phyloP scores from a whole-genome alignment of 2,329 filamentous ascomycete genomes.

The Phialemoniopsis sp. region DNA sequence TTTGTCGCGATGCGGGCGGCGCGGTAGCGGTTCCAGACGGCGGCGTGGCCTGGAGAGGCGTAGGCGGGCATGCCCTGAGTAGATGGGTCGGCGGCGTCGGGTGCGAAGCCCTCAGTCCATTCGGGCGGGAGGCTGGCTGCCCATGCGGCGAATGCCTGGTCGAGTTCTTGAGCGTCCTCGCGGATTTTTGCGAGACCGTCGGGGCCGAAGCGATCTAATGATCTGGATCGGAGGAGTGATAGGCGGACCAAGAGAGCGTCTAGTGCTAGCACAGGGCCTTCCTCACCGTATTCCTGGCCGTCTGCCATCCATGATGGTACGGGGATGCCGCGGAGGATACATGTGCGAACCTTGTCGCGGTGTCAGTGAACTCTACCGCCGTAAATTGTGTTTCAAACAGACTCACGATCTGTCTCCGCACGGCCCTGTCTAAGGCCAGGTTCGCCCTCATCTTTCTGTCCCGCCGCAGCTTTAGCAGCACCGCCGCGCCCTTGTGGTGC shows the following conservation, averaged over 20 bases:
- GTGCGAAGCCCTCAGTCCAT: too few species aligned
- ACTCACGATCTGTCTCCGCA: constrained; percentile 12
- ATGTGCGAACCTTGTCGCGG: constrained; percentile 6
- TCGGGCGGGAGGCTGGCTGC: too few species aligned
- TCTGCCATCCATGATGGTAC: constrained; percentile 8
- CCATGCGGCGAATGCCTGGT: too few species aligned
- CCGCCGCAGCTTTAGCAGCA: constrained; percentile 12
- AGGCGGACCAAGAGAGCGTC: constrained; percentile 8
- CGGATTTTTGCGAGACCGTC: too few species aligned
- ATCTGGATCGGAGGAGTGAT: background rate
- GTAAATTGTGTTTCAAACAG: too few species aligned
- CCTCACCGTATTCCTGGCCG: constrained; percentile 8
- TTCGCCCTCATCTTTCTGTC: constrained; percentile 6
- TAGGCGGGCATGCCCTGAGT: constrained; percentile 8
- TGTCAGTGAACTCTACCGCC: too few species aligned
- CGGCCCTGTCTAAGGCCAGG: constrained; percentile 7
- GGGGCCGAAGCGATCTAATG: too few species aligned
- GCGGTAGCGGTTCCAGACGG: constrained; percentile 15
- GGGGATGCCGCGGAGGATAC: constrained; percentile 6
- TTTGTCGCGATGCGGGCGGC: constrained; percentile 13
- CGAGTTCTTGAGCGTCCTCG: too few species aligned
- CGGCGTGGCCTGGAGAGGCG: constrained; percentile 12
- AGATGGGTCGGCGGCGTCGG: background rate
- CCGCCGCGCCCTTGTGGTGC: constrained; percentile 14
- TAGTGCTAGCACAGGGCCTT: constrained; percentile 5